These are phyloP conservation scores for Scortechinia acanthostroma DNA, from an alignment of 2,329 filamentous ascomycete species.

Conservation along the genomic window DNA sequence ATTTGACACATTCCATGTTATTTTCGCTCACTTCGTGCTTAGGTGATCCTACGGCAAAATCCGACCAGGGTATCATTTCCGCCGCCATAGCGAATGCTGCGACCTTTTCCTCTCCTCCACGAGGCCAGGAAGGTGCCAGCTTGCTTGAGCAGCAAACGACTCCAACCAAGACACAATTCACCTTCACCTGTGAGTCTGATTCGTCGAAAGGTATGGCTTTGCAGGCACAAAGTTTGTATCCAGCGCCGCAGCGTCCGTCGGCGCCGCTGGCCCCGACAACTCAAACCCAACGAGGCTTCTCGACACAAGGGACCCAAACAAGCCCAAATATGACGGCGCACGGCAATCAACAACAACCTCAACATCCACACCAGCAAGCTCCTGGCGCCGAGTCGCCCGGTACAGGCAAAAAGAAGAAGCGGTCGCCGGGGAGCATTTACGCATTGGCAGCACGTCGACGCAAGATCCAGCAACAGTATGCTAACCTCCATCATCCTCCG, in stretches of 20 bases:
- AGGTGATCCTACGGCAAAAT: constrained; percentile 32
- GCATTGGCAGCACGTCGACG: constrained; percentile 70
- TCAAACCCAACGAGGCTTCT: constrained; percentile 26
- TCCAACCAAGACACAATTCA: constrained; percentile 80
- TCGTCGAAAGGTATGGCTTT: constrained; percentile 65
- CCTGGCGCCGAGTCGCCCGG: constrained; percentile 19
- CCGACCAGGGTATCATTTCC: constrained; percentile 75
- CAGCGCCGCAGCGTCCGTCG: constrained; percentile 21
- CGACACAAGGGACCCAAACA: constrained; percentile 46
- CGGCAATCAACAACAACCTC: constrained; percentile 20
- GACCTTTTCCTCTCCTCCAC: constrained; percentile 48
- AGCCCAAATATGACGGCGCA: constrained; percentile 35
- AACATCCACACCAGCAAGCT: constrained; percentile 8
- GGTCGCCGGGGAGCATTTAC: constrained; percentile 65
- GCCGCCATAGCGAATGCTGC: constrained; percentile 85
- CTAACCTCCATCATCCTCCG: constrained; percentile 70
- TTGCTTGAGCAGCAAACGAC: constrained; percentile 67
- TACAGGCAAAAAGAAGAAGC: constrained; percentile 56
- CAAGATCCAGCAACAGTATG: constrained; percentile 68
- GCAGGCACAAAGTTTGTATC: constrained; percentile 16
- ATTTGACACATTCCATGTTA: constrained; percentile 7
- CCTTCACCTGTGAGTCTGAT: constrained; percentile 81
- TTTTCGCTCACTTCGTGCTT: constrained; percentile 6
- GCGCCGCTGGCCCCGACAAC: constrained; percentile 19
- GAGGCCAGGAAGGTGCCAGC: constrained; percentile 72